Evolutionary conservation across 108 stramenopile species (phyloP), one percentile per base, ranked within the genome.

Genomic region (Hondaea fermentalgiana): DNA sequence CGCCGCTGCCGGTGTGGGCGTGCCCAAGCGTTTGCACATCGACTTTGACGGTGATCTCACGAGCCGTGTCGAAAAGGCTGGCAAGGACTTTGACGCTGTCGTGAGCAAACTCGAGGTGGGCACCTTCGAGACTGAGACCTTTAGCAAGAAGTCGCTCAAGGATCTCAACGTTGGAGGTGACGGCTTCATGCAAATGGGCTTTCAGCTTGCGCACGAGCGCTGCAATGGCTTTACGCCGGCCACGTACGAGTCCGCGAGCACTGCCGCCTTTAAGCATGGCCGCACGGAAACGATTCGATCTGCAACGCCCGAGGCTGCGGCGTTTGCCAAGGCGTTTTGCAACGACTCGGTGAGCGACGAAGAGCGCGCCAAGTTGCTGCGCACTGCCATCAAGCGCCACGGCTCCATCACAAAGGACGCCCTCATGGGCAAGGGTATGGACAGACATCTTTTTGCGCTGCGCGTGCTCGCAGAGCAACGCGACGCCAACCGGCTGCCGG

Each of bases 361-460:
- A 44, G 60, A 76, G 51, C 35, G 59, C 47, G 58, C 42, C 42
- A 28, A 88, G 25, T 19, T 44, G 28, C 44, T 89, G 72, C 55
- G 29, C 42, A 69, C 58, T 5, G 89, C 89, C 6, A n/a, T 35
- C 89, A 57, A 45, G 87, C 87, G 49, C 16, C 89, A 89, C 76
- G 89, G 35, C 28, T 5, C 8, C 12, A 89, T 87, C 45, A 87
- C 87, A 16, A 87, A 29, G 55, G 49, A 87, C 23, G 57, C 58
- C 10, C 57, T 87, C 19, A 87, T 89, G 83, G 89, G 92, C 29
- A 91, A 92, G 87, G 92, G 92, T 43, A 91, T 92, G 51, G 92
- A 93, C 72, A 83, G 92, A 6, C 92, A 92, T 60, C 25, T 93
- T 58, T 92, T 92, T 49, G 92, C 92, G 25, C 91, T 93, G 14